Percentiles rank a stretch among this genome's conserved stretches.
Conservation (phyloP, 352 stramenopile genomes). For the Peronospora tabacina region DNA sequence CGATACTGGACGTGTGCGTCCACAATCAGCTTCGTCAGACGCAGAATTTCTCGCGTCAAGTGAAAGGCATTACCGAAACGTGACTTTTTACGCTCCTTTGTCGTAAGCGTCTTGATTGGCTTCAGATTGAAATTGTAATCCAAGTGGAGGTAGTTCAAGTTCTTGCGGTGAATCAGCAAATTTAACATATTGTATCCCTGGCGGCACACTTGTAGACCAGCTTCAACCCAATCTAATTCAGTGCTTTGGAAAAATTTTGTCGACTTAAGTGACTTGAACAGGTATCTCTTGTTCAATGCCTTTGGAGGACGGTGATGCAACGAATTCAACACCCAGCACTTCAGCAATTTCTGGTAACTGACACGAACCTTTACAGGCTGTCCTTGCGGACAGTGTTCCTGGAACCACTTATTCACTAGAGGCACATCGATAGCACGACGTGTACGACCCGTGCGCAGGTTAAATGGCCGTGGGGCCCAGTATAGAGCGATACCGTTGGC, state of each 20-base stretch:
- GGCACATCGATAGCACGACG: constrained; percentile 96
- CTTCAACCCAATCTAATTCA: constrained; percentile 98
- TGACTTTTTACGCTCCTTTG: constrained; percentile 99
- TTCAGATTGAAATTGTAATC: constrained; percentile 99
- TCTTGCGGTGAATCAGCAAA: constrained; percentile 98
- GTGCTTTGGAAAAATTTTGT: constrained; percentile 99
- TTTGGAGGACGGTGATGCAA: constrained; percentile 91
- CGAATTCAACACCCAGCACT: constrained; percentile 99
- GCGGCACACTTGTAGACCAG: constrained; percentile 94
- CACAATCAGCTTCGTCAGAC: constrained; percentile 98
- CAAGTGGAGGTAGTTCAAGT: constrained; percentile 99
- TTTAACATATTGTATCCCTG: constrained; percentile 99
- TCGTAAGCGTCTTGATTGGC: constrained; percentile 99
- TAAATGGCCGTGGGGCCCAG: constrained; percentile 96
- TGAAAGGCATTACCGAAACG: constrained; percentile 95
- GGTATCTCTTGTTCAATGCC: constrained; percentile 94
- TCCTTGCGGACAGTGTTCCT: constrained; percentile 96
- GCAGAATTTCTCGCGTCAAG: constrained; percentile 96
- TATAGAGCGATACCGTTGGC: constrained; percentile 97
- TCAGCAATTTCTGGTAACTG: constrained; percentile 99
- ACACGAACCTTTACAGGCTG: constrained; percentile 99
- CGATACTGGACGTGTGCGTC: constrained; percentile 99
- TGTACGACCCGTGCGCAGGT: constrained; percentile 93
- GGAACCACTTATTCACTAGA: constrained; percentile 98
- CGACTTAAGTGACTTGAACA: constrained; percentile 98